A percentile compares a stretch with the other conserved stretches of the same genome.
phyloP scores from a whole-genome alignment of 345 rosid species.

The Mangifera indica region DNA sequence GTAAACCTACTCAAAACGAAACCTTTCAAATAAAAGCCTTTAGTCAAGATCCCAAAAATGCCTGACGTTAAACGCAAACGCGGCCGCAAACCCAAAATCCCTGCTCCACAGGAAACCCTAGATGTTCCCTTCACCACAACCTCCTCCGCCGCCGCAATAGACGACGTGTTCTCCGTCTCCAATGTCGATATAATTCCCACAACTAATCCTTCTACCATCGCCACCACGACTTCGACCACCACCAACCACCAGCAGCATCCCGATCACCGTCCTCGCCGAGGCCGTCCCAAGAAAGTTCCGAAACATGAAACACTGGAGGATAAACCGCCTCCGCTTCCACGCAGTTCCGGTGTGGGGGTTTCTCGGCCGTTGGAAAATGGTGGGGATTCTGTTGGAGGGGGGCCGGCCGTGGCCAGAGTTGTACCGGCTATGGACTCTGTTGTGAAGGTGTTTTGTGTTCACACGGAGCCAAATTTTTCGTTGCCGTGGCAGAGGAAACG shows the following conservation, averaged over 20 bases:
- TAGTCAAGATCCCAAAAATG: conserved; percentile 12
- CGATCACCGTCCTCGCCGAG: conserved; percentile 25
- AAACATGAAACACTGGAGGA: conserved; percentile 35
- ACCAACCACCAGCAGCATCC: background rate
- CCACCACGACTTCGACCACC: background rate
- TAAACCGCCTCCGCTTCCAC: conserved; percentile 22
- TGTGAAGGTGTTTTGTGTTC: conserved; percentile 45
- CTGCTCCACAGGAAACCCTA: conserved; percentile 26
- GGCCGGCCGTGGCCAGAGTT: conserved; percentile 14
- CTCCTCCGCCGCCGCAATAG: conserved; percentile 9
- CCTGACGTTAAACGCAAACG: conserved; percentile 37
- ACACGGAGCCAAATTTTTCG: conserved; percentile 41
- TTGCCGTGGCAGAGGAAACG: conserved; percentile 62
- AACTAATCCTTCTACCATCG: conserved; percentile 15
- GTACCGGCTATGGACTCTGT: conserved; percentile 44
- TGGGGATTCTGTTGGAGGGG: background rate
- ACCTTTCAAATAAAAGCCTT: background rate
- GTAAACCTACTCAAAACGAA: background rate
- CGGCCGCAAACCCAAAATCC: conserved; percentile 47
- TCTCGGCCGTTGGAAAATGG: conserved; percentile 27
- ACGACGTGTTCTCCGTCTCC: conserved; percentile 37
- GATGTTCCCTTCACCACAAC: conserved; percentile 26
- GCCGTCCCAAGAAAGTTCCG: conserved; percentile 43
- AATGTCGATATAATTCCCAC: conserved; percentile 35
- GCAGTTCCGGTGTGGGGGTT: background rate